phyloP scores from a whole-genome alignment of 768 basidiomycete genomes.

The Mycena epipterygia region DNA sequence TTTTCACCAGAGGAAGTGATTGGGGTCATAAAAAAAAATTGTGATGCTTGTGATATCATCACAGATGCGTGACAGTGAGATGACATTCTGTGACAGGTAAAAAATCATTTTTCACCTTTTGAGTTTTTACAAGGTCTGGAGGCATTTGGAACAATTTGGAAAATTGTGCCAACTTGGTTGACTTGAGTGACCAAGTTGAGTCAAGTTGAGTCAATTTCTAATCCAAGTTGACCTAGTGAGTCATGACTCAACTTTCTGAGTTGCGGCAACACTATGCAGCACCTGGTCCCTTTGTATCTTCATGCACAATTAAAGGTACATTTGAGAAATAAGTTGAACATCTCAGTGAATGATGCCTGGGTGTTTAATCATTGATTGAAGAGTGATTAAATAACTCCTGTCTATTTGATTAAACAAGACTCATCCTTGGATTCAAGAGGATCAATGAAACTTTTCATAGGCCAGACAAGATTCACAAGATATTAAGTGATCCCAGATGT shows the following conservation, averaged over 20 bases:
- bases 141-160: constrained; percentile 12
- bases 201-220: background rate
- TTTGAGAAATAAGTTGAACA: too few species aligned
- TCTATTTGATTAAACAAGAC: too few species aligned
- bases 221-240: background rate
- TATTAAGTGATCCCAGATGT: too few species aligned
- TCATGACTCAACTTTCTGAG: background rate
- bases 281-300: too few species aligned
- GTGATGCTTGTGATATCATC: background rate
- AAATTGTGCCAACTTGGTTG: background rate
- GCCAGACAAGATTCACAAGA: too few species aligned
- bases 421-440: too few species aligned
- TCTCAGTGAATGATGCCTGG: too few species aligned
- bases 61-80: background rate
- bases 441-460: too few species aligned
- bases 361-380: too few species aligned
- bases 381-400: too few species aligned
- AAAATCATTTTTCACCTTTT: constrained; percentile 5
- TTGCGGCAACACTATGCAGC: background rate
- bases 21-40: constrained; percentile 4
- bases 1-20: constrained; percentile 3
- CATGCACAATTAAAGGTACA: too few species aligned
- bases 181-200: background rate
- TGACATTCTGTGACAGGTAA: constrained; percentile 6
- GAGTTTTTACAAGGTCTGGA: constrained; percentile 8